Percentiles rank a stretch among this genome's conserved stretches.
Conservation (phyloP, 2,329 filamentous ascomycete genomes). For the Simplicillium aogashimaense region DNA sequence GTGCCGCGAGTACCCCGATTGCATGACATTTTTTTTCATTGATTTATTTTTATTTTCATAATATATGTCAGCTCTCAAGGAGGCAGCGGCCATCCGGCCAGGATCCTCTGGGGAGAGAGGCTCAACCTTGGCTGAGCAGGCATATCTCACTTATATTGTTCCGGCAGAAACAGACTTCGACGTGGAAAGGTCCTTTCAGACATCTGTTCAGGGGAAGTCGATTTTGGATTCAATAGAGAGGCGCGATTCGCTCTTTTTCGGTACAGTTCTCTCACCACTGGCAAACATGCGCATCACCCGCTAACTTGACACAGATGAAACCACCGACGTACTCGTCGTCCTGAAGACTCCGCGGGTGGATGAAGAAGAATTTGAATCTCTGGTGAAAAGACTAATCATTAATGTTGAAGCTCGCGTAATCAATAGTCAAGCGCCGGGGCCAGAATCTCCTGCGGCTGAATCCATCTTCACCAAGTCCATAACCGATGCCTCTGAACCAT, state of each 20-base stretch:
- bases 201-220: constrained; percentile 30
- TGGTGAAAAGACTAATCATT: constrained; percentile 53
- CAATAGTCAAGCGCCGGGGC: constrained; percentile 42
- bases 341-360: constrained; percentile 54
- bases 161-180: constrained; percentile 45
- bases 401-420: constrained; percentile 57
- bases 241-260: constrained; percentile 61
- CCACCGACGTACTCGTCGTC: constrained; percentile 57
- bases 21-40: too few relatives aligned
- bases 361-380: constrained; percentile 44
- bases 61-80: too few relatives aligned
- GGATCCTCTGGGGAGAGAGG: constrained; percentile 1
- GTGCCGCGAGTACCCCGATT: too few relatives aligned
- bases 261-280: constrained; percentile 39
- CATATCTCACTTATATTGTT: constrained; percentile 51
- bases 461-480: constrained; percentile 48
- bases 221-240: constrained; percentile 49
- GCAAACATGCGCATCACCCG: constrained; percentile 25
- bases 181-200: constrained; percentile 39
- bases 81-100: too few relatives aligned
- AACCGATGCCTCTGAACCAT: constrained; percentile 37
- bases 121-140: constrained; percentile 41
- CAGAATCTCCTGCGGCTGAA: constrained; percentile 41
- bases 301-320: constrained; percentile 54
- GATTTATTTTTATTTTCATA: too few relatives aligned